Conservation (phyloP, 768 basidiomycete genomes). For the Phylloporus sp. region DNA sequence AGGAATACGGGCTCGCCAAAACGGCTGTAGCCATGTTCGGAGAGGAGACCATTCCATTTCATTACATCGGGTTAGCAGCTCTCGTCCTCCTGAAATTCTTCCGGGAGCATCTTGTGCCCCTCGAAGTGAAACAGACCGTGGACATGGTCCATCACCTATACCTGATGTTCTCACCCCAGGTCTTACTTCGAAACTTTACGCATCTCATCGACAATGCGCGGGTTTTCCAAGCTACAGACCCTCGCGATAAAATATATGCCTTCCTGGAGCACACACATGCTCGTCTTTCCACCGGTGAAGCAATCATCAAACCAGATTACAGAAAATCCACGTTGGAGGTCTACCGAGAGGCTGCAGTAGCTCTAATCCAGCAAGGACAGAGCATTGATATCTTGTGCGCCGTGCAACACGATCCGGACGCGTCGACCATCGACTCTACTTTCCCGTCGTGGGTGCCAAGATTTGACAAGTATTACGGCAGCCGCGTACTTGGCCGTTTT, state of each 20-base stretch:
- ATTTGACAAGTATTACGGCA: conserved; percentile 2
- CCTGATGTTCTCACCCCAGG: conserved; percentile 1
- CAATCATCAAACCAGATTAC: conserved; percentile 1
- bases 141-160: conserved; percentile 1
- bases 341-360: conserved; percentile 1
- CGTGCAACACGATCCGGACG: not conserved
- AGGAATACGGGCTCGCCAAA: conserved; percentile 5
- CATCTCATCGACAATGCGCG: conserved; percentile 3
- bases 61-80: not conserved
- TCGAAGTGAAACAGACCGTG: not conserved
- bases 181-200: not conserved
- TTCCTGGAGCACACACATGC: conserved; percentile 2
- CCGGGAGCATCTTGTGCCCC: not conserved
- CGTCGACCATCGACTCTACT: not conserved
- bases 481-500: conserved; percentile 2
- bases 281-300: not conserved
- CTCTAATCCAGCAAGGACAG: not conserved
- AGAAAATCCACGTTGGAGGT: conserved; percentile 1
- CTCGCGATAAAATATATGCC: conserved; percentile 8
- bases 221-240: conserved; percentile 6
- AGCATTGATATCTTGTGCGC: conserved; percentile 2
- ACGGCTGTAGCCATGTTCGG: not conserved
- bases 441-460: conserved; percentile 10
- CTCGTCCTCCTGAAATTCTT: not conserved
- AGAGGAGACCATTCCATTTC: not conserved